Percentiles rank a stretch among this genome's conserved stretches.
These are phyloP conservation scores for Eucalyptus shirleyi DNA, from an alignment of 345 rosid genomes.

Conservation along the genomic window DNA sequence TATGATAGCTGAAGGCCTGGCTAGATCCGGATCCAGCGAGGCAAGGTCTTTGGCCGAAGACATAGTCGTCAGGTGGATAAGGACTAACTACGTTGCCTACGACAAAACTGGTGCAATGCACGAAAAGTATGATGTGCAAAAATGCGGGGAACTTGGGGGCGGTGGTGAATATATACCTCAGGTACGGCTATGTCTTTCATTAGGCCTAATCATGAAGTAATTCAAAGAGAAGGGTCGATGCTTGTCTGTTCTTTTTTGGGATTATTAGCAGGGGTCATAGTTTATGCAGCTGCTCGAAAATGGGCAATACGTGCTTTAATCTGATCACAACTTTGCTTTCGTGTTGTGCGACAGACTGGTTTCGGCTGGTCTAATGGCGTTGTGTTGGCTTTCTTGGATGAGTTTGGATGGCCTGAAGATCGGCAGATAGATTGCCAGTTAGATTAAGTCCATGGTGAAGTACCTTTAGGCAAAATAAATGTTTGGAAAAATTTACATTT, in stretches of 20 bases:
- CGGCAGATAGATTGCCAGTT: constrained; percentile 23
- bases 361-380: constrained; percentile 99
- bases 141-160: constrained; percentile 52
- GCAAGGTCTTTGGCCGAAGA: constrained; percentile 64
- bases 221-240: background rate
- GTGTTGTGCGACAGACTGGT: constrained; percentile 51
- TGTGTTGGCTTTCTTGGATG: constrained; percentile 71
- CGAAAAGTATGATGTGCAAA: constrained; percentile 31
- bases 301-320: background rate
- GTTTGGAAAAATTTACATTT: too few species aligned
- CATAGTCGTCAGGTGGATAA: constrained; percentile 67
- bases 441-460: background rate
- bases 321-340: background rate
- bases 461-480: too few species aligned
- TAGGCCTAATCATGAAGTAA: background rate
- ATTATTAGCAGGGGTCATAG: background rate
- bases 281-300: background rate
- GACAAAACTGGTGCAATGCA: constrained; percentile 28
- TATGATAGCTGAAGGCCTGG: constrained; percentile 63
- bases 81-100: constrained; percentile 31
- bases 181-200: constrained; percentile 7
- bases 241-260: background rate
- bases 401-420: constrained; percentile 84
- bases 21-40: constrained; percentile 32
- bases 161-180: constrained; percentile 67